These are phyloP conservation scores for Aspergillus sp. DNA, from an alignment of 2,329 filamentous ascomycete species.

Conservation along the genomic window DNA sequence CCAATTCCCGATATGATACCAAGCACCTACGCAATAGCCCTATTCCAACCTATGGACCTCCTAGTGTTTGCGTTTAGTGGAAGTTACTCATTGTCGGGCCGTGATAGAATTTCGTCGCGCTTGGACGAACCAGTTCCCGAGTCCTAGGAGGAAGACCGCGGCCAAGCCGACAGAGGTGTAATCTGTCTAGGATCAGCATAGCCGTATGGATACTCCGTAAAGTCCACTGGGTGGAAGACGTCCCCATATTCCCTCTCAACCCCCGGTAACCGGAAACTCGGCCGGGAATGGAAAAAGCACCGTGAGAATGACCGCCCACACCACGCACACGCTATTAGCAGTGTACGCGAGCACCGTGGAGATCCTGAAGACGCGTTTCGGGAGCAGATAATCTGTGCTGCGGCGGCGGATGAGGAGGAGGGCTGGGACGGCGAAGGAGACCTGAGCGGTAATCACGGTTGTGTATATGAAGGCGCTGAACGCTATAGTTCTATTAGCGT, in stretches of 20 bases:
- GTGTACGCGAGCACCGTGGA: slow-evolving; percentile 10
- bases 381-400: slow-evolving; percentile 10
- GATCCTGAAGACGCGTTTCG: slow-evolving; percentile 8
- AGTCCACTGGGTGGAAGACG: not conserved
- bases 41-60: too few species aligned
- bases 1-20: too few species aligned
- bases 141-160: slow-evolving; percentile 12
- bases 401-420: slow-evolving; percentile 10
- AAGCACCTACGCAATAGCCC: too few species aligned
- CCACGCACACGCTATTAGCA: slow-evolving; percentile 6
- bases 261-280: slow-evolving; percentile 10
- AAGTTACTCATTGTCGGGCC: slow-evolving; percentile 11
- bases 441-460: slow-evolving; percentile 16
- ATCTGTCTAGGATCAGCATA: slow-evolving; percentile 6
- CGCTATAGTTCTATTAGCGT: slow-evolving; percentile 4
- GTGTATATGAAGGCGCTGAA: slow-evolving; percentile 19
- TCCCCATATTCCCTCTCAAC: slow-evolving; percentile 14
- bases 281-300: slow-evolving; percentile 16
- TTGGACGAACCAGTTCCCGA: slow-evolving; percentile 14
- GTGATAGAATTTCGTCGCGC: slow-evolving; percentile 11
- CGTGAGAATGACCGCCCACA: slow-evolving; percentile 13
- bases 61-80: too few species aligned
- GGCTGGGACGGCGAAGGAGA: slow-evolving; percentile 16
- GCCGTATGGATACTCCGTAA: too few species aligned
- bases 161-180: slow-evolving; percentile 14